Base-by-base conservation (phyloP, 2,329 filamentous ascomycete species). In the Aspergillus eucalypticola region DNA sequence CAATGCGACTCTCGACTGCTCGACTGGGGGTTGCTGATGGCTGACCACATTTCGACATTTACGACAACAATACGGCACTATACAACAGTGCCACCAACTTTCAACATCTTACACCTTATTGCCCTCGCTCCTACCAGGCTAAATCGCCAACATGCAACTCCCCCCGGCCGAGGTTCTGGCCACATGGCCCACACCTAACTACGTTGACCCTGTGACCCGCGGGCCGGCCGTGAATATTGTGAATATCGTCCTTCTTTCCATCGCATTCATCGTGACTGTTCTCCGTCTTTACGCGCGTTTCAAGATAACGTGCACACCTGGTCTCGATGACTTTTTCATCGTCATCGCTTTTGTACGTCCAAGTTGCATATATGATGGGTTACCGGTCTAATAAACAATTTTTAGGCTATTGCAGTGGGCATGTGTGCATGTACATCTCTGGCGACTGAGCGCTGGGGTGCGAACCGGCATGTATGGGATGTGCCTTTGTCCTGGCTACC, bases 121-220 rank as follows among this genome's bases (percentile, higher is more conserved):
- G 25, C 32, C 17, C 29, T 39, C n/a, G 46, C 38, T 29, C 46
- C 23, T 23, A 51, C 42, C 23, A 13, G 46, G 11, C 23, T 50
- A 48, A 25, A 62, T 50, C 56, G 54, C 54, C 60, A 71, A 38
- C 58, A 78, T 78, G 76, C 68, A 70, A 50, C 63, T 77, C 23
- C 77, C 80, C 27, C 77, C 81, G n/a, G 38, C 69, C n/a, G 69
- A 75, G 19, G 76, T 82, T 19, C 57, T 78, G 49, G 64, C 68
- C 17, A 69, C 71, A 64, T 83, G 81, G 81, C 82, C 82, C 5
- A 66, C 55, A 35, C 78, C 82, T 7, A 83, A 84, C 63, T 79
- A 80, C 64, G 62, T 76, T 53, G 68, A 83, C 63, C 82, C 82
- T 5, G 71, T 70, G 13, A 78, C 75, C 27, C 75, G 79, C 61